A percentile compares a stretch with the other conserved stretches of the same genome.
Conservation (phyloP, 2,329 filamentous ascomycete genomes). For the Trichoderma simmonsii region DNA sequence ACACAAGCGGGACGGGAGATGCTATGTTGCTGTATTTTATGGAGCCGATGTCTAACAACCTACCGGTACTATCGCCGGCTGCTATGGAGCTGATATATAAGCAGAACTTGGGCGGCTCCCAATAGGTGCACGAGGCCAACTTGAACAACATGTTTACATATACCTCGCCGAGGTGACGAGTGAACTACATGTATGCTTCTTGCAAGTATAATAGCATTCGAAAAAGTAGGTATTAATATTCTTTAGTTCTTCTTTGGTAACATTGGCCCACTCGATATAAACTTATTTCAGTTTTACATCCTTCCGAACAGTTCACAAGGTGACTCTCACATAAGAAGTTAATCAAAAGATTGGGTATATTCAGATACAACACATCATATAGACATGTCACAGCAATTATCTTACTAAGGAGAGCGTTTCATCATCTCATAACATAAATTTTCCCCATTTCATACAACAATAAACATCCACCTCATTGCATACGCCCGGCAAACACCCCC, state of each 20-base stretch:
- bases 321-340: not conserved
- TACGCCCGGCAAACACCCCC: not conserved
- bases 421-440: not conserved
- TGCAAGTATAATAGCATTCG: not conserved
- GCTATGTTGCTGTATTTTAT: not conserved
- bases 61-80: not conserved
- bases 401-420: not conserved
- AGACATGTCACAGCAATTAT: not conserved
- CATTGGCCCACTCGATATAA: not conserved
- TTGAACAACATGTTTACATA: no score
- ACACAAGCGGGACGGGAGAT: not conserved
- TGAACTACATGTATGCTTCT: not conserved
- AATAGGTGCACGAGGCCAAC: no score
- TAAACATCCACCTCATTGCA: not conserved
- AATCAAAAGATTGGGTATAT: not conserved
- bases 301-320: not conserved
- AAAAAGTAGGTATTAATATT: not conserved
- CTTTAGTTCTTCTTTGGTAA: not conserved
- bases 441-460: not conserved
- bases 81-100: not conserved
- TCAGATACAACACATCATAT: not conserved
- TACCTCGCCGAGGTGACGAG: no score
- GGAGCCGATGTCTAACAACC: not conserved
- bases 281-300: not conserved
- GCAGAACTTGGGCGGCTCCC: not conserved